phyloP scores from a whole-genome alignment of 805 yeast genomes.

The Starmerella powellii region DNA sequence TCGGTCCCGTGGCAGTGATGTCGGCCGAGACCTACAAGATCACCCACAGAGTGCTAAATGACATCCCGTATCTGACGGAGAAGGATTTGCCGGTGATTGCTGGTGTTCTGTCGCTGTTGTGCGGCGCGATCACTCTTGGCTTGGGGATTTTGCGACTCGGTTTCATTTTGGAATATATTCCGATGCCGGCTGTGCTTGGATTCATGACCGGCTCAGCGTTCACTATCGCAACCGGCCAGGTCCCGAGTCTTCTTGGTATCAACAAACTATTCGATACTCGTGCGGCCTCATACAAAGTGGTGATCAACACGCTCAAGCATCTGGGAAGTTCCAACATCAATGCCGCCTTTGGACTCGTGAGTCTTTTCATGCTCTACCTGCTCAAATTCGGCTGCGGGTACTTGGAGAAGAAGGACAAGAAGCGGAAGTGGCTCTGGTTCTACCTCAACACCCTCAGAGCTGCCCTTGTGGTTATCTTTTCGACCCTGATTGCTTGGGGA shows the following conservation, averaged over 20 bases:
- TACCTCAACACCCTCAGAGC: slow-evolving; percentile 66
- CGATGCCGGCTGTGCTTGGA: slow-evolving; percentile 85
- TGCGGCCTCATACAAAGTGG: slow-evolving; percentile 53
- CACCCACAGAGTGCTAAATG: slow-evolving; percentile 47
- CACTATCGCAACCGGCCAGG: slow-evolving; percentile 69
- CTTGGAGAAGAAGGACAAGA: slow-evolving; percentile 55
- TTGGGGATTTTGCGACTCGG: slow-evolving; percentile 76
- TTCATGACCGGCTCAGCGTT: slow-evolving; percentile 93
- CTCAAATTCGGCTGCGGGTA: slow-evolving; percentile 56
- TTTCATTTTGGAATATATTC: slow-evolving; percentile 75
- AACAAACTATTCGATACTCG: slow-evolving; percentile 54
- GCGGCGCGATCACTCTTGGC: slow-evolving; percentile 78
- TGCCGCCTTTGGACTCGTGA: slow-evolving; percentile 81
- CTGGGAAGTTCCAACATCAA: slow-evolving; percentile 57
- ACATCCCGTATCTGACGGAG: slow-evolving; percentile 32
- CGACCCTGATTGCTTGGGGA: slow-evolving; percentile 75
- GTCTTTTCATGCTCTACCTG: slow-evolving; percentile 54
- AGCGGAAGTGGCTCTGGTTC: slow-evolving; percentile 45
- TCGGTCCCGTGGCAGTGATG: slow-evolving; percentile 97
- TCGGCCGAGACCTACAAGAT: slow-evolving; percentile 73
- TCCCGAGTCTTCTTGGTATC: slow-evolving; percentile 77
- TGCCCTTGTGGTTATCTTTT: slow-evolving; percentile 68
- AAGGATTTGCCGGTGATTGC: slow-evolving; percentile 62
- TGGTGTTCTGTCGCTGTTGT: slow-evolving; percentile 60
- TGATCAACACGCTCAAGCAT: slow-evolving; percentile 59